A percentile compares a stretch with the other conserved stretches of the same genome.
Evolutionary conservation across 1,284 basidiomycete species (phyloP).

Genomic region (Irpex sp.): DNA sequence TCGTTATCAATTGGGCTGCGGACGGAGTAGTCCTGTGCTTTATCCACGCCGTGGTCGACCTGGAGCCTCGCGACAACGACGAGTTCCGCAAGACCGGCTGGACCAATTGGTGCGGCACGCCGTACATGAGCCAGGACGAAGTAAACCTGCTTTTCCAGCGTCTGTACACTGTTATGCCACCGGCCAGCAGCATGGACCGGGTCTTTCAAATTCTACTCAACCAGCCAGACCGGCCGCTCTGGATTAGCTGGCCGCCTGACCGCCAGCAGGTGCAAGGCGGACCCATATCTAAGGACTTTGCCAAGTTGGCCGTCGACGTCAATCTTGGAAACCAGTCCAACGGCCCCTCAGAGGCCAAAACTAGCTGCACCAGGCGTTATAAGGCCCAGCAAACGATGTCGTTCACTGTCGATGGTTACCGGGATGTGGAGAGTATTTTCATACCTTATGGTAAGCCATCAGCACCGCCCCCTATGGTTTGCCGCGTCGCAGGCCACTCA

Average conservation of each 20-base stretch:
- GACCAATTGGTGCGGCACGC: constrained; percentile 95
- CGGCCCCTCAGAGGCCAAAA: constrained; percentile 71
- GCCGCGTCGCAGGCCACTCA: constrained; percentile 6
- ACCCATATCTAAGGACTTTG: constrained; percentile 80
- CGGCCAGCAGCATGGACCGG: constrained; percentile 46
- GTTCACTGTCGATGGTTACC: constrained; percentile 51
- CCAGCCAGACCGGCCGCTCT: constrained; percentile 51
- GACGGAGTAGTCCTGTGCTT: constrained; percentile 92
- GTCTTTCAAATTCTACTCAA: constrained; percentile 81
- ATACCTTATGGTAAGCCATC: constrained; percentile 82
- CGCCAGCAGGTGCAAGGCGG: constrained; percentile 39
- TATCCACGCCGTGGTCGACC: constrained; percentile 85
- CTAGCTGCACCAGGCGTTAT: constrained; percentile 91
- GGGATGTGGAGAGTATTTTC: constrained; percentile 84
- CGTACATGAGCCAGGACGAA: constrained; percentile 51
- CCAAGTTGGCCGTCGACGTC: constrained; percentile 77
- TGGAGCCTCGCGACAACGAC: constrained; percentile 82
- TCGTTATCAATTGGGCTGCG: constrained; percentile 94
- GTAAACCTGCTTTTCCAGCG: constrained; percentile 55
- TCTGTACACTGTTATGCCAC: constrained; percentile 51
- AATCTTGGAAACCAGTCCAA: constrained; percentile 53
- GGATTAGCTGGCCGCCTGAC: constrained; percentile 89
- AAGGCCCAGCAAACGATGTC: constrained; percentile 76
- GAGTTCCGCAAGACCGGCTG: constrained; percentile 73
- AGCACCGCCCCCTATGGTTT: constrained; percentile 3